These are phyloP conservation scores for Astragalus membranaceus DNA, from an alignment of 306 rosid species.

Conservation along the genomic window DNA sequence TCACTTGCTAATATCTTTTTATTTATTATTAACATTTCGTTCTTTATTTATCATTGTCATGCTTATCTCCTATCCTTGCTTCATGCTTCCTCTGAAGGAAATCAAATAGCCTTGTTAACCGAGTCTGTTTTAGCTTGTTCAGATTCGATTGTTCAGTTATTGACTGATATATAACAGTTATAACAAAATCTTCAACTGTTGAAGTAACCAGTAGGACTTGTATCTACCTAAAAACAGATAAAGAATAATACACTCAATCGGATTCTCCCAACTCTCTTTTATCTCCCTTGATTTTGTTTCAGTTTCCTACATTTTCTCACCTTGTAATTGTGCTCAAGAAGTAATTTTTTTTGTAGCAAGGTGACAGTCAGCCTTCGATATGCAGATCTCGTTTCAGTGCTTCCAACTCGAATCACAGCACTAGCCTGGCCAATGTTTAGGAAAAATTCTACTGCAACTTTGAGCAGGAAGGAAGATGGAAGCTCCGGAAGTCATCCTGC, in stretches of 20 bases:
- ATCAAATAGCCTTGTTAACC: neutral
- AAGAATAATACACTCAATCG: neutral
- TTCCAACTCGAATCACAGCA: constrained; percentile 61
- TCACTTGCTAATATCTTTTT: neutral
- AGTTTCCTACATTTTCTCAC: neutral
- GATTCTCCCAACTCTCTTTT: neutral
- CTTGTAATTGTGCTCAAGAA: constrained; percentile 21
- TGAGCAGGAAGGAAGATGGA: constrained; percentile 59
- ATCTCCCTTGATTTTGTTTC: neutral
- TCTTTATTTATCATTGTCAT: neutral
- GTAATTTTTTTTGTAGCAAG: constrained; percentile 60
- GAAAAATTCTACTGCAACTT: constrained; percentile 34
- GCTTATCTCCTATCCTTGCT: neutral
- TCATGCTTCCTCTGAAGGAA: neutral
- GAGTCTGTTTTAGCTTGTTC: neutral
- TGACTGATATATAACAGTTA: neutral
- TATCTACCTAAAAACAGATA: neutral
- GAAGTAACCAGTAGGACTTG: neutral
- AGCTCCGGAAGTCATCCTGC: constrained; percentile 32
- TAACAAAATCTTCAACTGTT: neutral
- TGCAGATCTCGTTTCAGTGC: constrained; percentile 66
- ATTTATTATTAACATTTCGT: neutral
- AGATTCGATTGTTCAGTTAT: neutral
- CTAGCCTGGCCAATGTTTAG: constrained; percentile 69
- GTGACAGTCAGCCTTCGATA: constrained; percentile 79